Evolutionary conservation across 2,329 filamentous ascomycete genomes (phyloP).

Genomic region (Clarireedia monteithiana): DNA sequence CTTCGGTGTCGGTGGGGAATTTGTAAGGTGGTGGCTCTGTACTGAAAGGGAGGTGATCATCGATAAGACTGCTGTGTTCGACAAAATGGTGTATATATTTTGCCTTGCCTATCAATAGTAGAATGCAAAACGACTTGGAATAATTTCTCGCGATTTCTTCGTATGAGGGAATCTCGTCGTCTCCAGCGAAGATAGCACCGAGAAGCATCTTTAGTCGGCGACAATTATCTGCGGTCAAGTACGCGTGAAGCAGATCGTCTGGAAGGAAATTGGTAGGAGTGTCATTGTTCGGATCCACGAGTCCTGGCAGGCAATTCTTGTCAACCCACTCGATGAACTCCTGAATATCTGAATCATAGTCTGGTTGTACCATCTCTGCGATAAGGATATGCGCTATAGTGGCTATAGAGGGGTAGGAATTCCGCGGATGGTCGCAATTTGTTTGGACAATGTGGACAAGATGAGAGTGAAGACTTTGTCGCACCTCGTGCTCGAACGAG

Average conservation of each 20-base stretch:
- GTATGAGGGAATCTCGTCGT: not conserved
- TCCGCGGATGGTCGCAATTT: not conserved
- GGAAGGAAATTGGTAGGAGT: not conserved
- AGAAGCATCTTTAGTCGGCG: not conserved
- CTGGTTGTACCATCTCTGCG: not conserved
- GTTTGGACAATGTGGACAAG: not conserved
- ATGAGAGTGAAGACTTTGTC: not conserved
- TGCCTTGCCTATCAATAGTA: conserved; percentile 7
- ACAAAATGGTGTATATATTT: conserved; percentile 8
- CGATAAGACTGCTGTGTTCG: not conserved
- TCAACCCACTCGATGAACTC: not conserved
- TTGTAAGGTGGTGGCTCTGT: not conserved
- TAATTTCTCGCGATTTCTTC: not conserved
- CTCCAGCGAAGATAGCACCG: not conserved
- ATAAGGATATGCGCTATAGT: not conserved
- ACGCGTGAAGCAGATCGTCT: not conserved
- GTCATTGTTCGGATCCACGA: conserved; percentile 1
- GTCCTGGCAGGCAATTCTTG: not conserved
- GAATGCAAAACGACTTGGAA: conserved; percentile 8
- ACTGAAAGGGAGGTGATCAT: not conserved
- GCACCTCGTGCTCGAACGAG: not conserved
- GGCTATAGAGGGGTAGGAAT: not conserved
- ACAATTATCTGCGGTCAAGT: not conserved
- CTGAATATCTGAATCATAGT: not conserved
- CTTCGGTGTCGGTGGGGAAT: not conserved